A percentile compares a stretch with the other conserved stretches of the same genome.
These are phyloP conservation scores for Staphylotrichum tortipilum DNA, from an alignment of 495 filamentous ascomycete species.

Conservation along the genomic window DNA sequence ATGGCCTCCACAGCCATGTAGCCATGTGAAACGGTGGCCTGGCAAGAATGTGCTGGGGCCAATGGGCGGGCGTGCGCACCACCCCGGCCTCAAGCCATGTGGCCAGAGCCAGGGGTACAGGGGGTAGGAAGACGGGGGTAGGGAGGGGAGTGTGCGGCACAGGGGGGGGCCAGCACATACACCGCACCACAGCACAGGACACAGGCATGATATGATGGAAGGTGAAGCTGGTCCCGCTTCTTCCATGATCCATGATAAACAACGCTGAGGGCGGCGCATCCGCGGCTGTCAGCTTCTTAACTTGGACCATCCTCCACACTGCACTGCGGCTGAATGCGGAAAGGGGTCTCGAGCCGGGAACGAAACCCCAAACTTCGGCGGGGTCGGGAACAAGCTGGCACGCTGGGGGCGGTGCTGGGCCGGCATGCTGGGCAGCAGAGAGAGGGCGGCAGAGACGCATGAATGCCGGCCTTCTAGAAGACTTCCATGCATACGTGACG, in stretches of 20 bases:
- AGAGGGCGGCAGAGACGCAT: too few species aligned
- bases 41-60: background rate
- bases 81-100: background rate
- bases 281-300: background rate
- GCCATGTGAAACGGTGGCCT: background rate
- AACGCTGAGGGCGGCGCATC: constrained; percentile 2
- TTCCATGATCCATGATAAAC: too few species aligned
- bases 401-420: background rate
- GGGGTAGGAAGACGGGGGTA: background rate
- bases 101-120: background rate
- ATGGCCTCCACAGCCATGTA: background rate
- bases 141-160: background rate
- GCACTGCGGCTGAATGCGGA: background rate
- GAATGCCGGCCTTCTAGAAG: constrained; percentile 10
- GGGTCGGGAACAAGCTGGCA: too few species aligned
- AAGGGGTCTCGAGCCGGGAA: background rate
- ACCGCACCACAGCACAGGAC: too few species aligned
- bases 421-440: background rate
- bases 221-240: background rate
- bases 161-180: too few species aligned
- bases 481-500: constrained; percentile 12
- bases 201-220: too few species aligned
- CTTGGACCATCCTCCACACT: background rate
- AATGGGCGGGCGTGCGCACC: background rate
- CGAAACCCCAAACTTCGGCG: background rate